phyloP scores from a whole-genome alignment of 148 eudicot species.

The Vaccinium corymbosum region DNA sequence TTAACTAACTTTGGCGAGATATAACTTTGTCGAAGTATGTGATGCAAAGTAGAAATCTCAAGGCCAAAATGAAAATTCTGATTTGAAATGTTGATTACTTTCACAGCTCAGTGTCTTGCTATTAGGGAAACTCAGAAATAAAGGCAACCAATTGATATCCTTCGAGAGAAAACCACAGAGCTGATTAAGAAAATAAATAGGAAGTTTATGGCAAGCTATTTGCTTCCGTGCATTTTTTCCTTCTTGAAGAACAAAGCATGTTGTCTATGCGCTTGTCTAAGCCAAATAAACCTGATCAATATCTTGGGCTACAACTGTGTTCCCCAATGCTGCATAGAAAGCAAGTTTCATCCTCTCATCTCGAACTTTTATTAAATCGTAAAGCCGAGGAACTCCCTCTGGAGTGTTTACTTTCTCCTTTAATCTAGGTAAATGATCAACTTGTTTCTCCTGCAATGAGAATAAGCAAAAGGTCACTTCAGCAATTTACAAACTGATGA shows the following conservation, averaged over 20 bases:
- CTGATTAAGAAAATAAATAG: neutral
- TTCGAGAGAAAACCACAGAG: neutral
- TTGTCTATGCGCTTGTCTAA: neutral
- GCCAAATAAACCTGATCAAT: conserved; percentile 68
- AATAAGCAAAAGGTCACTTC: conserved; percentile 3
- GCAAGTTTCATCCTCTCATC: conserved; percentile 87
- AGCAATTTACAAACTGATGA: neutral
- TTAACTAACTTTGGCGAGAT: neutral
- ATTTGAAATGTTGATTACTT: neutral
- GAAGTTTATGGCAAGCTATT: neutral
- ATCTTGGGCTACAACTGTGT: conserved; percentile 85
- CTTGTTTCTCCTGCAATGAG: conserved; percentile 82
- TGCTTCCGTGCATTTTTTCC: neutral
- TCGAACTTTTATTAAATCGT: conserved; percentile 74
- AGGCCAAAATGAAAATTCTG: neutral
- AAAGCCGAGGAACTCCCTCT: conserved; percentile 88
- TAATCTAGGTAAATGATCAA: conserved; percentile 49
- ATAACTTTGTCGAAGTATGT: neutral
- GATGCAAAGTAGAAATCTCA: neutral
- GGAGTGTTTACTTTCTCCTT: conserved; percentile 73
- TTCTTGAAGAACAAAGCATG: neutral
- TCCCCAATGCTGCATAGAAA: conserved; percentile 80
- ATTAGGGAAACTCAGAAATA: neutral
- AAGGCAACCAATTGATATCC: neutral
- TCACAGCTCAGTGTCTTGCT: neutral